phyloP scores from a whole-genome alignment of 2,329 filamentous ascomycete genomes.

The Neopestalotiopsis sp. region DNA sequence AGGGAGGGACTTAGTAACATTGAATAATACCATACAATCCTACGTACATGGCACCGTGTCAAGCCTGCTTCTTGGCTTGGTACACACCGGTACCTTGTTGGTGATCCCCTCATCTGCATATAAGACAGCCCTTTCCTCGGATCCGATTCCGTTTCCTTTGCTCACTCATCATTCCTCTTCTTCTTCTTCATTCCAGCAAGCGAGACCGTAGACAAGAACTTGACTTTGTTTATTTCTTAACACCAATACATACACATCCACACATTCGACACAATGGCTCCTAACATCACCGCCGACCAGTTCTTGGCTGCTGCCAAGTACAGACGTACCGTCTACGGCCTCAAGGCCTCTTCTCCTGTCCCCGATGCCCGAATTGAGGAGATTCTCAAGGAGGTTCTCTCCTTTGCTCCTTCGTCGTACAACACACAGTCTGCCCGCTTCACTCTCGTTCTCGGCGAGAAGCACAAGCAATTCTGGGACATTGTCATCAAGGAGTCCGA shows the following conservation, averaged over 20 bases:
- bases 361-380: constrained; percentile 36
- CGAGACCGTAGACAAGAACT: background rate
- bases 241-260: background rate
- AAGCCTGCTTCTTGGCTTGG: background rate
- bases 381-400: constrained; percentile 32
- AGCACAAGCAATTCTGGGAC: constrained; percentile 32
- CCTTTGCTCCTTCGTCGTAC: constrained; percentile 30
- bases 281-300: constrained; percentile 28
- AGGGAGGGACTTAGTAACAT: background rate
- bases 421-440: constrained; percentile 32
- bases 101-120: constrained; percentile 9
- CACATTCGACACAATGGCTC: constrained; percentile 9
- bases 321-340: constrained; percentile 36
- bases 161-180: background rate
- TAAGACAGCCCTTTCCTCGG: background rate
- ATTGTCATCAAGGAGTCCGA: constrained; percentile 24
- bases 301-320: constrained; percentile 34
- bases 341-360: constrained; percentile 34
- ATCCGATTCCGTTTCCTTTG: background rate
- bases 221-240: background rate
- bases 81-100: background rate
- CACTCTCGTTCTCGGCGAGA: constrained; percentile 28
- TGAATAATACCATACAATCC: background rate
- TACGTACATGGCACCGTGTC: background rate
- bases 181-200: background rate